Base-by-base conservation (phyloP, 805 yeast species). In the Yarrowia porcina region DNA sequence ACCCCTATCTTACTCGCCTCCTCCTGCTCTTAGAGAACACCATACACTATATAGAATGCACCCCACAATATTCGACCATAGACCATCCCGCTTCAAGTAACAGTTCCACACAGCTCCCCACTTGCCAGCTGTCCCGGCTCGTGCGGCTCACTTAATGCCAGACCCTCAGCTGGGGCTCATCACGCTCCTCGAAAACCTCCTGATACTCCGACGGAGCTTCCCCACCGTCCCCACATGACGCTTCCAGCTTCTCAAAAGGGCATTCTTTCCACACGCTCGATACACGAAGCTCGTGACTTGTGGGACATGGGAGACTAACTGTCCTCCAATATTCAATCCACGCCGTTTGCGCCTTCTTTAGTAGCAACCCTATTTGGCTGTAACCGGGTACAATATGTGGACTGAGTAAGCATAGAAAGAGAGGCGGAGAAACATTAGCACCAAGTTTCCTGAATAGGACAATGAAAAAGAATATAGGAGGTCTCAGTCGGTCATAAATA, bases 361-460 rank as follows among this genome's bases (percentile, higher is more conserved):
- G 50, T 17, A 9, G 27, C 36, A 45, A 45, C 52, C 52, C 36
- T 45, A 45, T 28, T 45, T 28, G 11, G 27, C 11, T 45, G 50
- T 45, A 45, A 45, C 50, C 50, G 50, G 50, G 50, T 45, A 45
- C n/a, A 30, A 12, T 30, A 30, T 18, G 52, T 45, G 52, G 52
- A 45, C 52, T 45, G 52, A 45, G 52, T 30, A 44, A 44, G 49
- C 49, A 44, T 21, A 20, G 10, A 6, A 13, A 8, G 25, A 21
- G 17, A 41, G 45, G 28, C 9, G 45, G 45, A 21, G 30, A 41
- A 38, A 12, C n/a, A 38, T 25, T 25, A 23, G 44, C 42, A 38
- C n/a, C 25, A 3, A 38, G 41, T 38, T 20, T 18, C 41, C 41
- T 12, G 23, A 20, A 36, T 9, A 12, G 39, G 39, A 3, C 9